A percentile compares a stretch with the other conserved stretches of the same genome.
phyloP scores from a whole-genome alignment of 83 land plant species.

The Thuja plicata region DNA sequence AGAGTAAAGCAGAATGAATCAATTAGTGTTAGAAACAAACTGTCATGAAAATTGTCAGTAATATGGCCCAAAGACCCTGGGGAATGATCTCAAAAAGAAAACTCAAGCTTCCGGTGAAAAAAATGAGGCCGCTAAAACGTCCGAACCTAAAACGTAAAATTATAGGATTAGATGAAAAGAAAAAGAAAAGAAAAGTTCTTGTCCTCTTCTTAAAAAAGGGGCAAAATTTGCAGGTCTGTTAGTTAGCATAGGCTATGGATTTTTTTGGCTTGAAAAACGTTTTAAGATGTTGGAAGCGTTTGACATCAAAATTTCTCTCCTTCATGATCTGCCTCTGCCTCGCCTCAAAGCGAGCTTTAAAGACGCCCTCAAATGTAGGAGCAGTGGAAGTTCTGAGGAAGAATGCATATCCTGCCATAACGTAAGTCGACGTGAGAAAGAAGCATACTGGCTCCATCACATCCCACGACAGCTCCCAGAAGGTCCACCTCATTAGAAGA shows the following conservation, averaged over 20 bases:
- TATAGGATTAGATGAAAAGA: neutral
- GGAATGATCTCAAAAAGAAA: neutral
- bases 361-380: conserved; percentile 67
- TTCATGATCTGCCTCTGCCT: conserved; percentile 39
- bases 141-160: neutral
- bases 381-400: conserved; percentile 62
- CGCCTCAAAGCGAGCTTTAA: conserved; percentile 39
- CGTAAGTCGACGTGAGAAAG: conserved; percentile 57
- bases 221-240: neutral
- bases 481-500: conserved; percentile 72
- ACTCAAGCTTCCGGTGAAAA: neutral
- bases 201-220: neutral
- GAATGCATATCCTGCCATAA: conserved; percentile 54
- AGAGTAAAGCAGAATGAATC: neutral
- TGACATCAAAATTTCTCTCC: conserved; percentile 29
- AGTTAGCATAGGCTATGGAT: neutral
- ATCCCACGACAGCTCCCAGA: conserved; percentile 86
- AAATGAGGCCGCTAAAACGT: neutral
- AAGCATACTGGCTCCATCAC: conserved; percentile 89
- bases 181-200: too few species aligned
- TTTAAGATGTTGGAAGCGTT: conserved; percentile 27
- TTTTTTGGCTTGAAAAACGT: neutral
- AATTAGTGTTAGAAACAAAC: too few species aligned
- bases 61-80: neutral
- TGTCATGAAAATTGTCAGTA: too few species aligned